Evolutionary conservation across 768 basidiomycete species (phyloP).

Genomic region (Leccinum sublutescens): DNA sequence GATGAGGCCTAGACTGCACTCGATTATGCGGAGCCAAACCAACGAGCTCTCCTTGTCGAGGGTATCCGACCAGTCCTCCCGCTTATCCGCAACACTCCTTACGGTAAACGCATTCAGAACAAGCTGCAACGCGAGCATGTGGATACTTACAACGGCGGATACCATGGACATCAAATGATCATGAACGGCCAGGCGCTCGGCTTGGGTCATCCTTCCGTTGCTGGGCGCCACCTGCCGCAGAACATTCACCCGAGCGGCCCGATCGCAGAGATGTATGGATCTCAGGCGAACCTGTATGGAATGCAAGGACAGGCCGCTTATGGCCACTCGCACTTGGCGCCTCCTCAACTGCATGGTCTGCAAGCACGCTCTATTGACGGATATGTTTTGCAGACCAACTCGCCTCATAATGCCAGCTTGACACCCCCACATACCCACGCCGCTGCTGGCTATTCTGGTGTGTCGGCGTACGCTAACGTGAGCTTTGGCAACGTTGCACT

Average conservation of each 20-base stretch:
- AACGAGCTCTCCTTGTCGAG: conserved; percentile 90
- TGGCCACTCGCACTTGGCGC: conserved; percentile 51
- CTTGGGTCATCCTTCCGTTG: conserved; percentile 38
- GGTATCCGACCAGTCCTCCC: conserved; percentile 98
- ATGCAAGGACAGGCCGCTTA: conserved; percentile 57
- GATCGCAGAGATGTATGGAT: conserved; percentile 63
- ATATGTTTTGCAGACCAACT: conserved; percentile 76
- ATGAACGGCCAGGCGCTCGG: conserved; percentile 58
- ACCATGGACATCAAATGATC: conserved; percentile 60
- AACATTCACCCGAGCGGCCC: conserved; percentile 50
- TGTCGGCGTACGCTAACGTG: conserved; percentile 52
- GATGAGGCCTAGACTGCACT: conserved; percentile 72
- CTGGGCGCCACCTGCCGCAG: conserved; percentile 57
- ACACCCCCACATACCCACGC: conserved; percentile 56
- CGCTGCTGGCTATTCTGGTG: conserved; percentile 55
- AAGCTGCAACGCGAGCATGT: conserved; percentile 94
- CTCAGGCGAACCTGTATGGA: conserved; percentile 61
- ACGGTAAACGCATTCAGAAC: conserved; percentile 98
- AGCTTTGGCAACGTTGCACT: conserved; percentile 49
- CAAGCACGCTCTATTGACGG: conserved; percentile 76
- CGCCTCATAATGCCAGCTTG: conserved; percentile 61
- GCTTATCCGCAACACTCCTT: conserved; percentile 97
- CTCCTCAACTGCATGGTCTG: conserved; percentile 54
- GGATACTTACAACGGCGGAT: conserved; percentile 58
- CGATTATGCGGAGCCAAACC: conserved; percentile 94